Evolutionary conservation across 495 filamentous ascomycete genomes (phyloP), one percentile per base, ranked within the genome.

Genomic region (Penicillium egyptiacum): DNA sequence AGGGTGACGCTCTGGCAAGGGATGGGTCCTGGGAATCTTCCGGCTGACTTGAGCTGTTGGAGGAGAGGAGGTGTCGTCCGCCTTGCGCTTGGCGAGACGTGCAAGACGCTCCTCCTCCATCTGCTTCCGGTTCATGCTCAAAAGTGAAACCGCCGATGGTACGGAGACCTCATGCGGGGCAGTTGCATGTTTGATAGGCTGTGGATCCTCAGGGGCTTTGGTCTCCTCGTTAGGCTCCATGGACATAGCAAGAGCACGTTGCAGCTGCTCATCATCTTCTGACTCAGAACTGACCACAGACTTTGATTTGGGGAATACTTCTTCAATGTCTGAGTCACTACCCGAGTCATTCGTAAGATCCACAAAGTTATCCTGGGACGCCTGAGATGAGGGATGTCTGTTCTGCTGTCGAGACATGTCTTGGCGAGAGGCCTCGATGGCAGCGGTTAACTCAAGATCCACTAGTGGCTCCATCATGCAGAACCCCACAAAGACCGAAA

Each of bases 71-170:
- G 42, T 48, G 14, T 63, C 59, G 52, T 70, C 68, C n/a, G 79
- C 72, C 67, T 88, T 85, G 56, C 86, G 76, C 61, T 88, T 88
- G 19, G 75, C 70, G 5, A 81, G 56, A 37, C 92, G 80, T 17
- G 86, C 87, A 9, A 96, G 79, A 20, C 93, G 82, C 63, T 95
- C 93, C 63, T 86, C 75, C 61, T 98, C 93, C 90, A 96, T 94
- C 57, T 86, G 78, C 67, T 88, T 89, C 10, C 92, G 82, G 69
- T 96, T 81, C 0, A 92, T 68, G 0, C 83, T 85, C 4, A 79
- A 50, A 0, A 83, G 41, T 5, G 11, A 10, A 2, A 76, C 67
- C 11, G 69, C 49, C 1, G 50, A 28, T 11, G 35, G 7, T 39
- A 26, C 48, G 14, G 49, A 7, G n/a, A 35, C 19, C 1, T n/a